Base-by-base conservation (phyloP, 805 yeast genomes). In the Sugiyamaella chiloensis region DNA sequence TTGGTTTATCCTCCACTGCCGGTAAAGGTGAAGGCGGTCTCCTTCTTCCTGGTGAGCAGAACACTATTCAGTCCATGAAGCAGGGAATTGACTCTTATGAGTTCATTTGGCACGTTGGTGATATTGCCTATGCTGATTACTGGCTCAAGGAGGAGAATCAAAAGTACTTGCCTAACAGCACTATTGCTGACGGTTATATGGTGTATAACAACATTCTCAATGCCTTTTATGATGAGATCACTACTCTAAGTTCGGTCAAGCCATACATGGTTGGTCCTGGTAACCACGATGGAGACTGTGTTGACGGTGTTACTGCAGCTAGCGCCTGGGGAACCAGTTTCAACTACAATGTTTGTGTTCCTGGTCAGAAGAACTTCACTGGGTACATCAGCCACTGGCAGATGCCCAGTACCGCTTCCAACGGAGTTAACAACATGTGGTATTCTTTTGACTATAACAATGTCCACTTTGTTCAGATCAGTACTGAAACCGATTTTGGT, bases 391-490 rank as follows among this genome's bases (percentile, higher is more conserved):
- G 55, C 51, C 63, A 54, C 46, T 60, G 52, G 52, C 44, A 55
- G 27, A 59, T 59, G 63, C 63, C 63, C 2, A 44, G 57, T n/a
- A 41, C 23, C 24, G 60, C 47, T 40, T 56, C 61, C 12, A 55
- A 52, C 14, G 60, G 60, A 24, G 53, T 54, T 27, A 49, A 48
- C 24, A 59, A 57, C 45, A 52, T 59, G 51, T 59, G 63, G 63
- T 59, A 59, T 47, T 59, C 63, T 8, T 59, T 55, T 31, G 62
- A 59, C 39, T 60, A 59, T 45, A 62, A 62, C 20, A 53, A 54
- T 48, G 63, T 54, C 9, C 63, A 59, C 48, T 59, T 57, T 41
- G 53, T 59, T n/a, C 50, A 48, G 36, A 24, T 59, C 41, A 52
- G 54, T 46, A 54, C 61, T 20, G 63, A 59, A 48, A 59, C 63